phyloP scores from a whole-genome alignment of 495 filamentous ascomycete species.

The Lepidopterella palustris region DNA sequence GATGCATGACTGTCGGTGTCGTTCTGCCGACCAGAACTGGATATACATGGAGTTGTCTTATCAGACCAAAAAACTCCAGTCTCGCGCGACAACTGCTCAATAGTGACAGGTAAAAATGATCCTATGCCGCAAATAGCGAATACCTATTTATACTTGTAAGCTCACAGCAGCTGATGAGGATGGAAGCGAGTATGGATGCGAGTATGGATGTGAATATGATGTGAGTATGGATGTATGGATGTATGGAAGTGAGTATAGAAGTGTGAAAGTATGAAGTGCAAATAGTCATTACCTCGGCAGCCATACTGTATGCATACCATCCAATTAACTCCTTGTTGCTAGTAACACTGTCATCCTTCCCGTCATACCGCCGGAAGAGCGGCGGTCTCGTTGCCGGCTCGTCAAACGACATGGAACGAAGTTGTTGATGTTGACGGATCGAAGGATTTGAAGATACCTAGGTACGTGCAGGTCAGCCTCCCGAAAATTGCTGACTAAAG shows the following conservation, averaged over 20 bases:
- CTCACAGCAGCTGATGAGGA: too few species aligned
- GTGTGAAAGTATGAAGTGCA: too few species aligned
- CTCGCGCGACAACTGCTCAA: slow-evolving; percentile 86
- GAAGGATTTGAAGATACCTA: neutral
- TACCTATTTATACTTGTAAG: too few species aligned
- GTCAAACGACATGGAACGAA: neutral
- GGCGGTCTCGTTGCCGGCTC: neutral
- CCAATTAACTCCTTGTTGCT: slow-evolving; percentile 18
- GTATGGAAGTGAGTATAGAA: too few species aligned
- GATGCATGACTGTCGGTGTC: slow-evolving; percentile 5
- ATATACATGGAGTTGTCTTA: slow-evolving; percentile 57
- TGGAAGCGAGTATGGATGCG: too few species aligned
- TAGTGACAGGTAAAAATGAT: slow-evolving; percentile 65
- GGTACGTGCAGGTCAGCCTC: too few species aligned
- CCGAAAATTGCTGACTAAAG: too few species aligned
- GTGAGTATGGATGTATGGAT: too few species aligned
- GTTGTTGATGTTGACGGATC: neutral
- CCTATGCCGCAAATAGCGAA: slow-evolving; percentile 28
- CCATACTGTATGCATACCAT: slow-evolving; percentile 21
- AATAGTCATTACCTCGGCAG: slow-evolving; percentile 23
- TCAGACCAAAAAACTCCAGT: slow-evolving; percentile 77
- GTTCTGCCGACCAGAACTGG: neutral
- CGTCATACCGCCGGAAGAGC: slow-evolving; percentile 12
- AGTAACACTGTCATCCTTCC: slow-evolving; percentile 19
- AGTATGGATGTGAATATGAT: too few species aligned